Base-by-base conservation (phyloP, 768 basidiomycete species). In the Phylloporus scabripes region DNA sequence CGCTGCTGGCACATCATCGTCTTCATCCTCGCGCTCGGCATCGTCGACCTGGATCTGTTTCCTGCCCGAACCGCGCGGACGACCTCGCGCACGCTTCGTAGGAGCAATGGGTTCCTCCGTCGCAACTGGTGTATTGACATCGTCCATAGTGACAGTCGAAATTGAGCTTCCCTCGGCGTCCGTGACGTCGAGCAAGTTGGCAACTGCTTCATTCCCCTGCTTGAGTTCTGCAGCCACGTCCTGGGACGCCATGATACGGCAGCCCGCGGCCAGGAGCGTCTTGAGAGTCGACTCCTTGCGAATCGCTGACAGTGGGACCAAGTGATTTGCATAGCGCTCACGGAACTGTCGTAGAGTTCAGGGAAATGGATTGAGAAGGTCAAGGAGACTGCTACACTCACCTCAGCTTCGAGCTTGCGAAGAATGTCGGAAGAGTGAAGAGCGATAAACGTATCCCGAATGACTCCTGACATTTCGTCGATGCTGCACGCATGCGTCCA, bases 401-500 rank as follows among this genome's bases (percentile, higher is more conserved):
- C 89, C 81, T 97, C 94, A 2, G 72, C 65, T 7, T 80, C 71
- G 0, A 98, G 79, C 57, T 78, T 80, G 18, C 69, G 70, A 5
- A 98, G 78, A 7, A 98, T 81, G 63, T 94, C 85, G 7, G 88
- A 86, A 15, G 86, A 86, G 67, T 99, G 95, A 14, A 98, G 76
- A 0, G 86, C 82, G 49, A 98, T 87, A 67, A 99, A 99, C 1
- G 90, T 92, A 38, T 94, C 87, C 24, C 95, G 86, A 59, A 98
- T 95, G 58, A 88, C 76, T 41, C 73, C 75, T 0, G 91, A 88
- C 92, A 98, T 95, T 45, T 81, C 70, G 68, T 96, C 90, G 46
- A 97, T 85, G 55, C 77, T 79, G 39, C 72, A 79, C 0, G 96
- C 87, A 62, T 99, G 96, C 4, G 95, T 97, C 96, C 96, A 99